These are phyloP conservation scores for Quercus cerris DNA, from an alignment of 306 rosid species.

Conservation along the genomic window DNA sequence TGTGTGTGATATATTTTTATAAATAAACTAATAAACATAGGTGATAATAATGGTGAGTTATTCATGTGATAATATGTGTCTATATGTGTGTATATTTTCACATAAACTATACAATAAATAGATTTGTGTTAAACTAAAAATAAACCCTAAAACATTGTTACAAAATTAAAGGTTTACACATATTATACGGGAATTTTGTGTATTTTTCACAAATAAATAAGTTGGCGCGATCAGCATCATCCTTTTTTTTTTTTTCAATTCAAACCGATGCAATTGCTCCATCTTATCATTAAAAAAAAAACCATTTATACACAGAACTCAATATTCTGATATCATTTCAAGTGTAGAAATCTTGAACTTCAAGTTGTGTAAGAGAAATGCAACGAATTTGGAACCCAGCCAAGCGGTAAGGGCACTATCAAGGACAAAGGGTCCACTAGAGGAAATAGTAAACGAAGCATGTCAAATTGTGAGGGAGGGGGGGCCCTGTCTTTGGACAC, in stretches of 20 bases:
- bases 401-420: constrained; percentile 45
- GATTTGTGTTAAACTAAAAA: too few relatives aligned
- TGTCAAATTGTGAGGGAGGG: background rate
- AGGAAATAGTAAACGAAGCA: background rate
- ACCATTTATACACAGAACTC: background rate
- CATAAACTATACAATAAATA: too few relatives aligned
- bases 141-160: too few relatives aligned
- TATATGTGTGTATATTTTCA: too few relatives aligned
- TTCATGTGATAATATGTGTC: too few relatives aligned
- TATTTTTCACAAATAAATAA: too few relatives aligned
- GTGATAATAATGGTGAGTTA: too few relatives aligned
- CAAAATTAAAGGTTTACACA: too few relatives aligned
- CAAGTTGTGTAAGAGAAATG: background rate
- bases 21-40: too few relatives aligned
- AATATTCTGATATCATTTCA: constrained; percentile 7
- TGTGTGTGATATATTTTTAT: too few relatives aligned
- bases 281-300: background rate
- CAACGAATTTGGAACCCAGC: constrained; percentile 35
- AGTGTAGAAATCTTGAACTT: background rate
- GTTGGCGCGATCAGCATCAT: background rate
- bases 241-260: background rate
- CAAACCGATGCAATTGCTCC: background rate
- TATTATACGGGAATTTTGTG: too few relatives aligned
- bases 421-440: constrained; percentile 28
- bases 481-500: constrained; percentile 20